A percentile compares a stretch with the other conserved stretches of the same genome.
Evolutionary conservation across 108 stramenopile species (phyloP).

Genomic region (Skeletonema potamos): DNA sequence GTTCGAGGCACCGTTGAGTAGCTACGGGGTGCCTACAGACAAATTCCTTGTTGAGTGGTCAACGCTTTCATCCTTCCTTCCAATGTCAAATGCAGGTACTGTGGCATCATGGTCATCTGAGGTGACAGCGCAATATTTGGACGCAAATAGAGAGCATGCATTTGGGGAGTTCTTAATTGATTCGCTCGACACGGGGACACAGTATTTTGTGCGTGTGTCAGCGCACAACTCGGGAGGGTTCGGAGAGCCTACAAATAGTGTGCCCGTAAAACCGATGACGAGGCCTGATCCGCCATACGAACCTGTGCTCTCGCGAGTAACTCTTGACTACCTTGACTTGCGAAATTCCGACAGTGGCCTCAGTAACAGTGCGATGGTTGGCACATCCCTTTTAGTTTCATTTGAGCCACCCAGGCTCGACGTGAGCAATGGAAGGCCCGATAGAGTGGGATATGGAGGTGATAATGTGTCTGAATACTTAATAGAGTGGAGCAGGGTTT

Average conservation of each 20-base stretch:
- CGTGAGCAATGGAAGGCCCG: constrained; percentile 34
- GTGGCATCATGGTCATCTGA: constrained; percentile 30
- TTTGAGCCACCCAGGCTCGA: constrained; percentile 51
- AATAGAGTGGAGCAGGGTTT: constrained; percentile 55
- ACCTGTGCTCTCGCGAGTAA: constrained; percentile 35
- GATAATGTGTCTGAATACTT: constrained; percentile 53
- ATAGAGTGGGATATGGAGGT: constrained; percentile 56
- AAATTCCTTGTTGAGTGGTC: constrained; percentile 91
- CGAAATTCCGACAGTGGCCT: constrained; percentile 2
- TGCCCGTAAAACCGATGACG: constrained; percentile 53
- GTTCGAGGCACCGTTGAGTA: constrained; percentile 31
- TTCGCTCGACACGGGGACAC: constrained; percentile 58
- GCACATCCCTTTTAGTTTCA: constrained; percentile 49
- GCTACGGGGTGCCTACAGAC: constrained; percentile 57
- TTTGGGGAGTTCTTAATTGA: constrained; percentile 49
- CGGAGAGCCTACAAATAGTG: constrained; percentile 24
- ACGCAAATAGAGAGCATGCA: constrained; percentile 23
- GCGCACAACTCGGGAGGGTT: constrained; percentile 70
- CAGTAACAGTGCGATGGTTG: constrained; percentile 30
- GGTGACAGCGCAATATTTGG: constrained; percentile 32
- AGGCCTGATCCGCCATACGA: constrained; percentile 53
- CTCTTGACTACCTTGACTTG: constrained; percentile 18
- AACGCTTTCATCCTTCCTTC: constrained; percentile 29
- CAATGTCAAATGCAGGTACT: not conserved
- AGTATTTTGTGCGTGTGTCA: constrained; percentile 67